phyloP scores from a whole-genome alignment of 2,329 filamentous ascomycete species.

The Fusarium verticillioides region DNA sequence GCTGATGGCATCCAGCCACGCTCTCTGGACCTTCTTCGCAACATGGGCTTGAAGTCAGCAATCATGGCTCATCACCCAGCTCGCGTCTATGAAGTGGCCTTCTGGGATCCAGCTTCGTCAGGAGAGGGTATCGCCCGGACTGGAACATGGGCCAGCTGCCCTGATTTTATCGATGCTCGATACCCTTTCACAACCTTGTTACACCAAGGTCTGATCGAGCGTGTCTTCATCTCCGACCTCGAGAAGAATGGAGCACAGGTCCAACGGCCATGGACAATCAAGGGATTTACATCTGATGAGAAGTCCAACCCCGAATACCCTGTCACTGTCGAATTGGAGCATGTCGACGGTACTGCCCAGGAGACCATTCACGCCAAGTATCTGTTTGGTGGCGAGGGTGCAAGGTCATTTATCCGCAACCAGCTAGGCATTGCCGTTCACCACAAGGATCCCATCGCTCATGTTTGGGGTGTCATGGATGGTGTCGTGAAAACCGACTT shows the following conservation, averaged over 20 bases:
- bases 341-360: conserved; percentile 75
- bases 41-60: conserved; percentile 87
- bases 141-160: conserved; percentile 87
- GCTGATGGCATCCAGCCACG: conserved; percentile 93
- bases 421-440: conserved; percentile 76
- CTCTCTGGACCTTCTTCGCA: conserved; percentile 85
- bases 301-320: conserved; percentile 73
- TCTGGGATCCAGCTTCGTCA: conserved; percentile 73
- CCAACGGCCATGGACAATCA: conserved; percentile 73
- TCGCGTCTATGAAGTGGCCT: conserved; percentile 82
- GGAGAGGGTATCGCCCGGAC: conserved; percentile 71
- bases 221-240: conserved; percentile 74
- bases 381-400: conserved; percentile 77
- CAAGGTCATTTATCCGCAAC: conserved; percentile 72
- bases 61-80: conserved; percentile 91
- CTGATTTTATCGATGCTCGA: conserved; percentile 80
- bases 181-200: conserved; percentile 77
- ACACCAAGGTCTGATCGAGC: conserved; percentile 78
- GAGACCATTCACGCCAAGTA: conserved; percentile 78
- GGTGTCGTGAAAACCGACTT: conserved; percentile 78
- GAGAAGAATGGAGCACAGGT: conserved; percentile 69
- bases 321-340: conserved; percentile 80
- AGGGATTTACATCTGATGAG: conserved; percentile 69
- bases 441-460: conserved; percentile 74
- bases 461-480: conserved; percentile 83